These are phyloP conservation scores for Podospora appendiculata DNA, from an alignment of 495 filamentous ascomycete genomes.

Conservation along the genomic window DNA sequence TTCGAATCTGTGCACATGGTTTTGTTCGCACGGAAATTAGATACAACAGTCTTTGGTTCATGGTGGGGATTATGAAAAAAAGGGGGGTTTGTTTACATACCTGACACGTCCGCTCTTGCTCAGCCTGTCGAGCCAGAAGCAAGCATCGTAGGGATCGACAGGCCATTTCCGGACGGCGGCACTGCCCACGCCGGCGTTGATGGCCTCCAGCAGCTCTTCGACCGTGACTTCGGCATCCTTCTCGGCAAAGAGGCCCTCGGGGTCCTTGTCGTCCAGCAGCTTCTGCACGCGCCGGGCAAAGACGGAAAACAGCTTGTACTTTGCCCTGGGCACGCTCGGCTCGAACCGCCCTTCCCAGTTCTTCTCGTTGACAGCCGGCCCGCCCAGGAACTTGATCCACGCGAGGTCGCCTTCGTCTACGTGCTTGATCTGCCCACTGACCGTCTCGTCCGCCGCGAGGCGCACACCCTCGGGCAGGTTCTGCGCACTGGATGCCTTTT, in stretches of 20 bases:
- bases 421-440: background rate
- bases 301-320: constrained; percentile 17
- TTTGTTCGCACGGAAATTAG: background rate
- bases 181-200: constrained; percentile 17
- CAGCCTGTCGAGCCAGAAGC: constrained; percentile 18
- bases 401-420: constrained; percentile 7
- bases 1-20: constrained; percentile 6
- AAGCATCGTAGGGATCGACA: constrained; percentile 18
- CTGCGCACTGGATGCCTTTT: background rate
- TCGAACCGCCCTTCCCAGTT: constrained; percentile 8
- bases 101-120: constrained; percentile 6
- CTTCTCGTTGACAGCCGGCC: constrained; percentile 8
- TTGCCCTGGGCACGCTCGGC: constrained; percentile 5
- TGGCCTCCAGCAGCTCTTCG: constrained; percentile 16
- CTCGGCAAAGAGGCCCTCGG: constrained; percentile 9
- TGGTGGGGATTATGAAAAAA: too few relatives aligned
- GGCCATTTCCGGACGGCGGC: constrained; percentile 6
- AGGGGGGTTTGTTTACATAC: background rate
- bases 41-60: background rate
- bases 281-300: constrained; percentile 22
- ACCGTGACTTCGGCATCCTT: constrained; percentile 9
- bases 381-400: constrained; percentile 17
- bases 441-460: constrained; percentile 6
- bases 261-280: constrained; percentile 17
- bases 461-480: background rate